Evolutionary conservation across 1,284 basidiomycete genomes (phyloP).

Genomic region (Paramarasmius palmivorus): DNA sequence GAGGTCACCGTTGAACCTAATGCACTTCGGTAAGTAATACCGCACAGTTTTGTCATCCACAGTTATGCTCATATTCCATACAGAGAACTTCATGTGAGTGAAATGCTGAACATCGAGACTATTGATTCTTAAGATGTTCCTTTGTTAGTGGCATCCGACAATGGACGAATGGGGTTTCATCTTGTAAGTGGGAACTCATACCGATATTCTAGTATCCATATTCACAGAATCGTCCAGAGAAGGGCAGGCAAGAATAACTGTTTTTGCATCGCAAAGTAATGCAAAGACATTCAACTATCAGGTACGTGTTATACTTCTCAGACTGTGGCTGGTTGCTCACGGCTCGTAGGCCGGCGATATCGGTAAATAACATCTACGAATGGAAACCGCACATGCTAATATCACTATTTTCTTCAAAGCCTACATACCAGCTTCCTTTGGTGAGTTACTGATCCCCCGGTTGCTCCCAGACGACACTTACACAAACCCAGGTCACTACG

Average conservation of each 20-base stretch:
- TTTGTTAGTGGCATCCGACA: conserved; percentile 51
- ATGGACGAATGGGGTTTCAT: conserved; percentile 42
- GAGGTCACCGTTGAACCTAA: conserved; percentile 60
- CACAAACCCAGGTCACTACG: too few species aligned
- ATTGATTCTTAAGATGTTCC: background rate
- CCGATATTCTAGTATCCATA: background rate
- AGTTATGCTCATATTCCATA: conserved; percentile 2
- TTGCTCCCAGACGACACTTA: too few species aligned
- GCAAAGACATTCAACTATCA: too few species aligned
- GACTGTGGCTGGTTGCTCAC: too few species aligned
- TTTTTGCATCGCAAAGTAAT: conserved; percentile 34
- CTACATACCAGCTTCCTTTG: too few species aligned
- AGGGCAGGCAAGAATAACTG: conserved; percentile 47
- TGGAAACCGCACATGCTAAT: too few species aligned
- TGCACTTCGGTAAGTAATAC: conserved; percentile 47
- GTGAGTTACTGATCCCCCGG: too few species aligned
- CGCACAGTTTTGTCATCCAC: background rate
- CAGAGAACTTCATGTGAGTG: conserved; percentile 55
- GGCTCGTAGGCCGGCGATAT: too few species aligned
- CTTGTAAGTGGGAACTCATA: conserved; percentile 23
- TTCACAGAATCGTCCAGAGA: conserved; percentile 26
- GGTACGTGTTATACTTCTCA: conserved; percentile 7
- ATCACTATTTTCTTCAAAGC: too few species aligned
- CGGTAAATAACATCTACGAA: too few species aligned
- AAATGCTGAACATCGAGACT: background rate